Evolutionary conservation across 495 filamentous ascomycete species (phyloP), one percentile per base, ranked within the genome.

Genomic region (Recurvomyces mirabilis): DNA sequence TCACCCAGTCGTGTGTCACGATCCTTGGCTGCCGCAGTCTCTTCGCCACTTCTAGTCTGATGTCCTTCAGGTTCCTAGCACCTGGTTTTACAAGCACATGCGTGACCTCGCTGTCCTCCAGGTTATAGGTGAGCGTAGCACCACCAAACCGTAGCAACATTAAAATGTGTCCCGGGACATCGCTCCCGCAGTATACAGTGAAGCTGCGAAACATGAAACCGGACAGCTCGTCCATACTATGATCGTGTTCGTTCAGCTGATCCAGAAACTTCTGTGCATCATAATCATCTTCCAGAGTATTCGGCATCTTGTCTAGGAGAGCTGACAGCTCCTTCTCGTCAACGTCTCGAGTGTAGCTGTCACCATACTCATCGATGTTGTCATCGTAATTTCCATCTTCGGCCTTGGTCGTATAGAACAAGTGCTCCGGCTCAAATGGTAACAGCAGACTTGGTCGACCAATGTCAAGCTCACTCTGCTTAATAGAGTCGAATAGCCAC

Each of bases 401-500:
- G 10, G 65, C 65, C 13, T 65, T 52, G 10, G 58, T 65, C 0
- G 67, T 70, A 51, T 70, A 73, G 47, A 78, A 78, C 60, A 81
- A 70, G 47, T 81, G 75, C 28, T 71, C 72, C 4, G 79, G 74
- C 55, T 91, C 85, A 23, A 75, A 72, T 1, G 84, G 84, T 7
- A 88, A 62, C 19, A 85, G 60, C 20, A 77, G 65, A 25, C 70
- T 72, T 0, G 69, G 58, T 19, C 72, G 61, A 6, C 70, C 68
- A 11, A 64, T 65, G 55, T 91, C 84, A 11, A 68, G 65, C 38
- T 85, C 70, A 15, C 62, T 68, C 52, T 85, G 81, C 51, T 65
- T 68, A 42, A 86, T 70, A 51, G 83, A 91, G 58, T 95, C 87
- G 24, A 88, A 68, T 10, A 95, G 63, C 91, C 91, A 99, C 12